phyloP scores from a whole-genome alignment of 148 eudicot species.

The Amaranthus cruentus region DNA sequence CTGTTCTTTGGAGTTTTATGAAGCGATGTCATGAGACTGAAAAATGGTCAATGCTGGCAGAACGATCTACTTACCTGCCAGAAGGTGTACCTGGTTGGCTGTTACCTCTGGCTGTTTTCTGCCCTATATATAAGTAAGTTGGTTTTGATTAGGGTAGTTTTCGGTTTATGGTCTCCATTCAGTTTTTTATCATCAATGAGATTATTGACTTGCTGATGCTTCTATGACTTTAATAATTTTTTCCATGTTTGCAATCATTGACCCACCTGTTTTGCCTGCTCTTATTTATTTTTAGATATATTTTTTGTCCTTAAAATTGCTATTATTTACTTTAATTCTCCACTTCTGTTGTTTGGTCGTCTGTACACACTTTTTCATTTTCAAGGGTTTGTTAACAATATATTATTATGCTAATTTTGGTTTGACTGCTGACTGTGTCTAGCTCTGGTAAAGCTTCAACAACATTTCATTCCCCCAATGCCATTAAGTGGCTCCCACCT shows the following conservation, averaged over 20 bases:
- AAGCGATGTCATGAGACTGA: constrained; percentile 78
- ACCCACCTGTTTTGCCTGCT: background rate
- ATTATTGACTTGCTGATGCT: background rate
- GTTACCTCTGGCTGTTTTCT: constrained; percentile 88
- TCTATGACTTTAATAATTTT: background rate
- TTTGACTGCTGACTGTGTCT: background rate
- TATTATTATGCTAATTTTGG: background rate
- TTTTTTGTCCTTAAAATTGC: background rate
- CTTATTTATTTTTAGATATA: background rate
- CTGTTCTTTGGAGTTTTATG: constrained; percentile 87
- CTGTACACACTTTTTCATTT: background rate
- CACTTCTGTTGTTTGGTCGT: background rate
- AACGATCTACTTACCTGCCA: constrained; percentile 54
- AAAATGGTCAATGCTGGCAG: constrained; percentile 72
- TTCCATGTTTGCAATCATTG: background rate
- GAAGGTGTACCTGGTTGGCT: constrained; percentile 91
- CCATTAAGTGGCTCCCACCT: too few species aligned
- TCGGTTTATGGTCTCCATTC: background rate
- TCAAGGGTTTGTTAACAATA: background rate
- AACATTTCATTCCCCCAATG: background rate
- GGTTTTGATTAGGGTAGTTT: background rate
- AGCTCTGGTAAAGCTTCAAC: background rate
- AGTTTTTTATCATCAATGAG: background rate
- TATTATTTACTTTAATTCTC: background rate
- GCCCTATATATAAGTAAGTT: constrained; percentile 92